Conservation (phyloP, 495 filamentous ascomycete genomes). For the Sabuloglossum arenarium region DNA sequence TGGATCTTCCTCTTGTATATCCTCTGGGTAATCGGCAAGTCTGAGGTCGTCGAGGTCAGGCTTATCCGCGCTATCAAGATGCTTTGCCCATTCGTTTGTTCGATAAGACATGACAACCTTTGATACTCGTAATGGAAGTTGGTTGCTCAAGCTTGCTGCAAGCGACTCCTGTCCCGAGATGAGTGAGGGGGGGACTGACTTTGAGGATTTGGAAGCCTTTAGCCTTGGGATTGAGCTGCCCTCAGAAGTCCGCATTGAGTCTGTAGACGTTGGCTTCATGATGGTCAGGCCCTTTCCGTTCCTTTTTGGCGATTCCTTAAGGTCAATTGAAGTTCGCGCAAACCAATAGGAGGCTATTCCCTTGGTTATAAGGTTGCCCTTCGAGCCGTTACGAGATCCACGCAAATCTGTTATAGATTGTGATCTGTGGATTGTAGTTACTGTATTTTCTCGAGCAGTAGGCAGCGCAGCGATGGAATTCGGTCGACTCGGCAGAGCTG, state of each 20-base stretch:
- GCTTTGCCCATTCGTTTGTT: constrained; percentile 94
- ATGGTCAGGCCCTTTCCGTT: constrained; percentile 4
- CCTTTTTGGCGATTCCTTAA: neutral
- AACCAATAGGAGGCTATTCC: neutral
- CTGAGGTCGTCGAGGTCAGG: constrained; percentile 48
- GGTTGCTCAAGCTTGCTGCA: constrained; percentile 17
- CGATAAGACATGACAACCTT: constrained; percentile 61
- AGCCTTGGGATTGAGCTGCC: neutral
- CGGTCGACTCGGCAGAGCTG: neutral
- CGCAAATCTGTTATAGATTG: neutral
- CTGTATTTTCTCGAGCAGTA: neutral
- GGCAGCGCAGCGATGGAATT: neutral
- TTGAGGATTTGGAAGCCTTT: constrained; percentile 12
- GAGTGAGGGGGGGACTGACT: constrained; percentile 17
- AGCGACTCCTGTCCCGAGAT: constrained; percentile 23
- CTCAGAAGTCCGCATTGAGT: neutral
- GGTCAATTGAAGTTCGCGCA: neutral
- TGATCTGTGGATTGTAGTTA: neutral
- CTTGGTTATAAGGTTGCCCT: neutral
- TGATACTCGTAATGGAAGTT: constrained; percentile 36
- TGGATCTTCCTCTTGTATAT: constrained; percentile 3
- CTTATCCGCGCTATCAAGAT: constrained; percentile 53
- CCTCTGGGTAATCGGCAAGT: constrained; percentile 18
- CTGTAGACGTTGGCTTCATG: neutral
- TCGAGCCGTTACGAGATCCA: neutral